These are phyloP conservation scores for Stemphylium beticola DNA, from an alignment of 2,329 filamentous ascomycete genomes.

Conservation along the genomic window DNA sequence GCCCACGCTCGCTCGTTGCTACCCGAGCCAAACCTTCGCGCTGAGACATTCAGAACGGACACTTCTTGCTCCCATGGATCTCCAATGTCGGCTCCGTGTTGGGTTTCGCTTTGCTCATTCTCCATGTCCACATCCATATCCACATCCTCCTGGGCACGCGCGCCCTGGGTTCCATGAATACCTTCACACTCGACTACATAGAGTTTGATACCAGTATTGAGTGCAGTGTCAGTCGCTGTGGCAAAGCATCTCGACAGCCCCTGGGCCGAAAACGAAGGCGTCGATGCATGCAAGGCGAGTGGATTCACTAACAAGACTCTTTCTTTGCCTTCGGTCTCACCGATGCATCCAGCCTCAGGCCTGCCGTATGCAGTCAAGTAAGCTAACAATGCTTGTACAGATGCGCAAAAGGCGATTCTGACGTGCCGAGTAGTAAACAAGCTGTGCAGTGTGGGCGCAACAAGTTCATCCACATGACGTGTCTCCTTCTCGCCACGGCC, in stretches of 20 bases:
- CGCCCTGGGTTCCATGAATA: slow-evolving; percentile 41
- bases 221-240: slow-evolving; percentile 66
- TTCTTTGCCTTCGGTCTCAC: slow-evolving; percentile 13
- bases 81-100: slow-evolving; percentile 6
- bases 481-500: slow-evolving; percentile 10
- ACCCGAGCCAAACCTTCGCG: slow-evolving; percentile 46
- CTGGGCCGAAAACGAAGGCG: slow-evolving; percentile 77
- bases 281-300: slow-evolving; percentile 68
- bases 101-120: slow-evolving; percentile 20
- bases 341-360: slow-evolving; percentile 12
- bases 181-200: slow-evolving; percentile 51
- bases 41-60: slow-evolving; percentile 56
- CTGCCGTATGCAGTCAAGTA: slow-evolving; percentile 64
- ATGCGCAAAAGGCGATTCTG: slow-evolving; percentile 74
- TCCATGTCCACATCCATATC: slow-evolving; percentile 26
- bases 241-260: slow-evolving; percentile 70
- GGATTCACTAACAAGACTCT: slow-evolving; percentile 69
- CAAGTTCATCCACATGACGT: slow-evolving; percentile 49
- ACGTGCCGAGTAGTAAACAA: slow-evolving; percentile 73
- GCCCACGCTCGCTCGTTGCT: slow-evolving; percentile 52
- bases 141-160: slow-evolving; percentile 64
- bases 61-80: slow-evolving; percentile 56
- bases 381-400: slow-evolving; percentile 77
- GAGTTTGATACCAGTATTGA: slow-evolving; percentile 43
- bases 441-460: slow-evolving; percentile 71